phyloP scores from a whole-genome alignment of 2,329 filamentous ascomycete species.

The Magnaporthiopsis rhizophila region DNA sequence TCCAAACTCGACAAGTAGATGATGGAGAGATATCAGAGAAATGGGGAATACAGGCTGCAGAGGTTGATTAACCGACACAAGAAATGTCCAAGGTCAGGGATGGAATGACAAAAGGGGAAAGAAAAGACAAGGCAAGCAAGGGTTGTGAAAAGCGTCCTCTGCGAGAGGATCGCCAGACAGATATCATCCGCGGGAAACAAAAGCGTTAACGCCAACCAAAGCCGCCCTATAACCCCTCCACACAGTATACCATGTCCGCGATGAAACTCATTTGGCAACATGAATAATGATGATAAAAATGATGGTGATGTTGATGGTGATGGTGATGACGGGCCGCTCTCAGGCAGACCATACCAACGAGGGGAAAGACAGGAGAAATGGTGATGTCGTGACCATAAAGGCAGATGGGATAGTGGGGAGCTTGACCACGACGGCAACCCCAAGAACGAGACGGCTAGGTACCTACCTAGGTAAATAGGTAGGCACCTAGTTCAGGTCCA shows the following conservation, averaged over 20 bases:
- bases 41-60: neutral
- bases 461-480: too few relatives aligned
- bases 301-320: too few relatives aligned
- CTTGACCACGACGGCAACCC: neutral
- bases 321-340: too few relatives aligned
- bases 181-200: neutral
- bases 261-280: constrained; percentile 10
- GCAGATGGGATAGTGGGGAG: neutral
- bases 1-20: too few relatives aligned
- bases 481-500: constrained; percentile 21
- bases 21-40: neutral
- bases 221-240: too few relatives aligned
- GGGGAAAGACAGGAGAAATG: neutral
- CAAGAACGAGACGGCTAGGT: too few relatives aligned
- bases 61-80: neutral
- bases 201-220: neutral
- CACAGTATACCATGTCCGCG: neutral
- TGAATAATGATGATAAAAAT: constrained; percentile 9
- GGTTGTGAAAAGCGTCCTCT: neutral
- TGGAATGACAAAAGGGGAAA: neutral
- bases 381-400: neutral
- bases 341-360: neutral
- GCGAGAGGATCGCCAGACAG: neutral
- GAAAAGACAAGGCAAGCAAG: neutral
- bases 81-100: neutral